Conservation (phyloP, 2,329 filamentous ascomycete species). For the Verticillium nubilum region DNA sequence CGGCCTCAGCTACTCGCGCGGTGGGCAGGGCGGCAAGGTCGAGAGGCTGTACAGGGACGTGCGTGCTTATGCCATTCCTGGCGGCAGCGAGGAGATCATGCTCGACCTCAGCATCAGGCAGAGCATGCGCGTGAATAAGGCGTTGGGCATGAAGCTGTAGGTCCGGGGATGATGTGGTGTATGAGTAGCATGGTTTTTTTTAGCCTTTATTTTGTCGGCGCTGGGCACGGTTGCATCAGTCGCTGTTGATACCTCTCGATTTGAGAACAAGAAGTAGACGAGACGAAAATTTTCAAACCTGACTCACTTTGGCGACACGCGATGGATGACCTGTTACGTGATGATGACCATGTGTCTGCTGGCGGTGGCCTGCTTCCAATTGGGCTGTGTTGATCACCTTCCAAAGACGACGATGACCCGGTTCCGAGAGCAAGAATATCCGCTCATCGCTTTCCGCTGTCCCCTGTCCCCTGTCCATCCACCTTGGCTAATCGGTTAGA, state of each 20-base stretch:
- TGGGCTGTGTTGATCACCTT: neutral
- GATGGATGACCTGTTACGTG: neutral
- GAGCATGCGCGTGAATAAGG: conserved; percentile 81
- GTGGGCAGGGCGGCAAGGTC: conserved; percentile 91
- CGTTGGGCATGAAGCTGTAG: conserved; percentile 93
- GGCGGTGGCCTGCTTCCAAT: neutral
- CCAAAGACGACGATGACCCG: neutral
- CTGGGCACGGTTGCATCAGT: neutral
- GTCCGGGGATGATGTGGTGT: neutral
- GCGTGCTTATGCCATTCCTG: conserved; percentile 91
- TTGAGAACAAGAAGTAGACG: neutral
- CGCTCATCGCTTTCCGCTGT: too few relatives aligned
- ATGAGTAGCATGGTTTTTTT: conserved; percentile 6
- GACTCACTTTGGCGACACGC: neutral
- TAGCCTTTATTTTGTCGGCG: conserved; percentile 7
- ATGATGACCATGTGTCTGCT: neutral
- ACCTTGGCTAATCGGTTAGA: too few relatives aligned
- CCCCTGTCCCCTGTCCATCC: too few relatives aligned
- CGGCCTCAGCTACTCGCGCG: conserved; percentile 83
- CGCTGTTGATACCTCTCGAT: neutral
- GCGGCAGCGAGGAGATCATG: conserved; percentile 98
- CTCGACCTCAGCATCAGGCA: conserved; percentile 92
- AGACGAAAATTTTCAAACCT: neutral
- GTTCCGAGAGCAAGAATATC: neutral
- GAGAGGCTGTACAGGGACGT: conserved; percentile 95